Evolutionary conservation across 1,284 basidiomycete species (phyloP), one percentile per base, ranked within the genome.

Genomic region (Vanrija sp.): DNA sequence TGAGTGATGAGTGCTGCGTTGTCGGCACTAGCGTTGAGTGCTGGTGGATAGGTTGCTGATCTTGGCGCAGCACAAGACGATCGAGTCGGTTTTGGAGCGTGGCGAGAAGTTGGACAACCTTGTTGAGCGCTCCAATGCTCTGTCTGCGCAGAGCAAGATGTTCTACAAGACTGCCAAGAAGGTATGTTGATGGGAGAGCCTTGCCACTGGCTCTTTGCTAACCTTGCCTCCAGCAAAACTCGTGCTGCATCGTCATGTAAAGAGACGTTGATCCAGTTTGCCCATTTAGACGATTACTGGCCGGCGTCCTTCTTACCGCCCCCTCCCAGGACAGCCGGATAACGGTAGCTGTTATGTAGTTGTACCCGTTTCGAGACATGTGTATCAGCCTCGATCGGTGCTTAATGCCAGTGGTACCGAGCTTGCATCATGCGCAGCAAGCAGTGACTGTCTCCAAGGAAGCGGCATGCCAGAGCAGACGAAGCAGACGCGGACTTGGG

Each of bases 21-120:
- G 21, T 23, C 21, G 21, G 21, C 21, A 23, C 21, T 5, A 23
- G 21, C 5, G 21, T 23, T 23, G 21, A 23, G 21, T 23, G 21
- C n/a, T 6, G 23, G 42, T 15, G 34, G 12, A 34, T 12, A 5
- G 12, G 5, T 34, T 1, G 10, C 18, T 38, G 23, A 29, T 18
- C 3, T 54, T 25, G 15, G 12, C 59, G 46, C 69, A 95, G 90
- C 96, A 98, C 83, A 97, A 98, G 83, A 99, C 96, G 15, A 99
- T 99, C 69, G 96, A 99, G 74, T 91, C 89, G 3, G 95, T 99
- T 3, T 82, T 99, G 38, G 87, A 96, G 75, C 85, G 96, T 34
- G 96, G 96, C 42, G 95, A 98, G 83, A 96, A 94, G 78, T 83
- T 99, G 46, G 95, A 98, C 77, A 93, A 94, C 75, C 82, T 98